phyloP scores from a whole-genome alignment of 2,329 filamentous ascomycete genomes.

The Aspergillus intermedius region DNA sequence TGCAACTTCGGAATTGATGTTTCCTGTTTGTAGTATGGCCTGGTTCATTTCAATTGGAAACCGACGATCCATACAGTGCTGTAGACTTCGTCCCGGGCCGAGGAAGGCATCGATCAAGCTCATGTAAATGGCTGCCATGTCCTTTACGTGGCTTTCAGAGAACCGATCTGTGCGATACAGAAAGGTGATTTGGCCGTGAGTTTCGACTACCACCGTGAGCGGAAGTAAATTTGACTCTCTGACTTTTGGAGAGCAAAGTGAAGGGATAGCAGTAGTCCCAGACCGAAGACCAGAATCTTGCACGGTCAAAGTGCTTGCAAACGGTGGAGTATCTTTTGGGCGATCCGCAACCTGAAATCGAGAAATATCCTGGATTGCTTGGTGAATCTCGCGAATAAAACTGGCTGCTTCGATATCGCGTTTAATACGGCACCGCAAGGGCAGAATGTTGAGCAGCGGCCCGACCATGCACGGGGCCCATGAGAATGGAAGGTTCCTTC shows the following conservation, averaged over 20 bases:
- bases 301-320: not conserved
- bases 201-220: not conserved
- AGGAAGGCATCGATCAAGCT: not conserved
- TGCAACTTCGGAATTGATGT: not conserved
- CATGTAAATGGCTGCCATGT: not conserved
- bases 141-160: not conserved
- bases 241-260: not conserved
- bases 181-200: not conserved
- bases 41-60: not conserved
- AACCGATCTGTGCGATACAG: not conserved
- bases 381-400: not conserved
- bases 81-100: not conserved
- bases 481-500: slow-evolving; percentile 27
- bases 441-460: slow-evolving; percentile 29
- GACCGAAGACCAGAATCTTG: not conserved
- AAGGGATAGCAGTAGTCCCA: not conserved
- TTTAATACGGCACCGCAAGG: slow-evolving; percentile 14
- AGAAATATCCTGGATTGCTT: not conserved
- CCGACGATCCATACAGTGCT: not conserved
- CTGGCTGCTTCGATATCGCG: not conserved
- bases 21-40: not conserved
- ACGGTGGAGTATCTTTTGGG: not conserved
- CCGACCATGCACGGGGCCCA: slow-evolving; percentile 26
- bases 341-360: not conserved
- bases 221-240: not conserved